Evolutionary conservation across 345 rosid genomes (phyloP), one percentile per base, ranked within the genome.

Genomic region (Pistacia integerrima): DNA sequence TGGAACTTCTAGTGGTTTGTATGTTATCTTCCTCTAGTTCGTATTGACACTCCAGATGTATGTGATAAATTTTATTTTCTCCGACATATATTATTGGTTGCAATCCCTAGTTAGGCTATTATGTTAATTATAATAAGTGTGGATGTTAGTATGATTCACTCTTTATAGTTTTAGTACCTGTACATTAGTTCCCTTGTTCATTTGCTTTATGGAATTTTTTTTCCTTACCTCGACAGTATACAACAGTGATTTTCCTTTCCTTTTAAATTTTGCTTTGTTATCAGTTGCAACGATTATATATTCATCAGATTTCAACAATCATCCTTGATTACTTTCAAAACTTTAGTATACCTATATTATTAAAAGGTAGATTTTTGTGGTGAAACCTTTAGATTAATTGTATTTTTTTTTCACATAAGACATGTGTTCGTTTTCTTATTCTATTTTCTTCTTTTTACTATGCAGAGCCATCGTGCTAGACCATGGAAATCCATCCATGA

Each of bases 381-480:
- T 57, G 52, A 62, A 10, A 46, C 12, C 13, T 59, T 49, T 64
- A 48, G 58, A 18, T 64, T 58, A 41, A 75, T 67, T 16, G 17
- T 52, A 4, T 11, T 25, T 35, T 70, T 62, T 35, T 49, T 73
- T 25, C 25, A 30, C 12, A 49, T 13, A 10, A 13, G 25, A 17
- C 3, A 48, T 22, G 30, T 51, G n/a, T 38, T 18, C 0, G 11
- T 48, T 58, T 11, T 61, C 56, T 60, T 55, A 49, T 51, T 41
- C 17, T 64, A 63, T 46, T 69, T 56, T 68, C 28, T 1, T 36
- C 64, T 30, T 16, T 38, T 38, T 48, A 35, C 41, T 25, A 16
- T 77, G 41, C 92, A 96, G 99, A 88, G 93, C 99, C 73, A 94
- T 96, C 81, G 87, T 93, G 57, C 84, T 96, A 78, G 99, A 96